phyloP scores from a whole-genome alignment of 2,329 filamentous ascomycete species.

The Botryotinia narcissicola region DNA sequence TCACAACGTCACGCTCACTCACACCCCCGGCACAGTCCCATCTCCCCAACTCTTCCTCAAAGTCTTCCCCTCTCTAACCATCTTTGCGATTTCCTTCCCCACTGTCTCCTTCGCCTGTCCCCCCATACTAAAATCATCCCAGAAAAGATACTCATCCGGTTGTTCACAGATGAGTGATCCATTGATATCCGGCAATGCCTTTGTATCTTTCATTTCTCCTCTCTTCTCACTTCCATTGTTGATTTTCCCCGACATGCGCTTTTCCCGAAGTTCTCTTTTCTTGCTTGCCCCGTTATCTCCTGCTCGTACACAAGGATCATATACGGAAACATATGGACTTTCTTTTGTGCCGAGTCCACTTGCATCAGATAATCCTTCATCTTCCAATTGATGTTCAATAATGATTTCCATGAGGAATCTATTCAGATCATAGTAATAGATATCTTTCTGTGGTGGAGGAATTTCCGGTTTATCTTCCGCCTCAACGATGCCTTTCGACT shows the following conservation, averaged over 20 bases:
- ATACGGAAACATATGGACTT: constrained; percentile 26
- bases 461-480: constrained; percentile 20
- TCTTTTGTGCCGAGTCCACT: constrained; percentile 44
- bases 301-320: constrained; percentile 30
- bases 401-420: constrained; percentile 46
- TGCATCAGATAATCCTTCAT: constrained; percentile 44
- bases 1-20: neutral
- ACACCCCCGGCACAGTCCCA: neutral
- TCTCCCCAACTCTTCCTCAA: constrained; percentile 13
- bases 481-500: neutral
- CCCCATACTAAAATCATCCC: constrained; percentile 49
- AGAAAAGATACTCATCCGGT: constrained; percentile 50
- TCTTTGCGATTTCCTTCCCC: constrained; percentile 36
- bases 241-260: neutral
- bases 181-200: constrained; percentile 22
- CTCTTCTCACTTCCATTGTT: neutral
- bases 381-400: constrained; percentile 48
- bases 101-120: constrained; percentile 40
- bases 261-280: neutral
- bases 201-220: neutral
- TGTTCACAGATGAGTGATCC: constrained; percentile 40
- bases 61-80: constrained; percentile 19
- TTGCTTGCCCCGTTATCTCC: constrained; percentile 27
- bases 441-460: constrained; percentile 30
- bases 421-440: constrained; percentile 33